phyloP scores from a whole-genome alignment of 768 basidiomycete species.

The Xerocomellus chrysenteron region DNA sequence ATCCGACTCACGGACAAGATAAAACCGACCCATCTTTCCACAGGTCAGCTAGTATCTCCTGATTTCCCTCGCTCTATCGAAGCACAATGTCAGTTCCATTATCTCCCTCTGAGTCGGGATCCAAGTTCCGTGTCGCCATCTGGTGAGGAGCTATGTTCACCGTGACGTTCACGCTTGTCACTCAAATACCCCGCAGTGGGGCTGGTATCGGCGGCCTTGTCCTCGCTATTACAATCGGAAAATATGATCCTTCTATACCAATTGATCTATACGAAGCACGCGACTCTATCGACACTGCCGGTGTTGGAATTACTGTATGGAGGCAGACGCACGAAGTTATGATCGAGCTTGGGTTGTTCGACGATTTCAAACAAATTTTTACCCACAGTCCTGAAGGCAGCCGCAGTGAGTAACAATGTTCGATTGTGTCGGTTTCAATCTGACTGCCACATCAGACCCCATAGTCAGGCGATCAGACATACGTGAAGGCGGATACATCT shows the following conservation, averaged over 20 bases:
- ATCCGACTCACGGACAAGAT: background rate
- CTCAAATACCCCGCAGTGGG: slow-evolving; percentile 21
- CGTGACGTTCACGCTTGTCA: background rate
- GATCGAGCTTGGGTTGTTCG: slow-evolving; percentile 35
- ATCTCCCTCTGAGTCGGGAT: background rate
- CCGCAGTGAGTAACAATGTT: too few relatives aligned
- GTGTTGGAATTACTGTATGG: slow-evolving; percentile 47
- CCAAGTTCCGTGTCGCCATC: slow-evolving; percentile 23
- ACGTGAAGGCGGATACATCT: too few relatives aligned
- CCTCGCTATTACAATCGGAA: slow-evolving; percentile 39
- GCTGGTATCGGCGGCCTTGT: slow-evolving; percentile 45
- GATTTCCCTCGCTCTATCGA: too few relatives aligned
- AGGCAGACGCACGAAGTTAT: slow-evolving; percentile 44
- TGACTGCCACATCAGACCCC: too few relatives aligned
- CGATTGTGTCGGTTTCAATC: too few relatives aligned
- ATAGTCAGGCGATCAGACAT: too few relatives aligned
- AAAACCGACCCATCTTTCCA: too few relatives aligned
- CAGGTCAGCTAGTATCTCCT: too few relatives aligned
- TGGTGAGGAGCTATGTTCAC: slow-evolving; percentile 9
- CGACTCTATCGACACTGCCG: slow-evolving; percentile 36
- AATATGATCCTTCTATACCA: slow-evolving; percentile 31
- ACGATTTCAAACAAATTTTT: too few relatives aligned
- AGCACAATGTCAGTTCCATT: background rate
- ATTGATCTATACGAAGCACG: slow-evolving; percentile 49
- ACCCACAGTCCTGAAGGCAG: too few relatives aligned